Evolutionary conservation across 768 basidiomycete genomes (phyloP), one percentile per base, ranked within the genome.

Genomic region (Austroboletus festivus): DNA sequence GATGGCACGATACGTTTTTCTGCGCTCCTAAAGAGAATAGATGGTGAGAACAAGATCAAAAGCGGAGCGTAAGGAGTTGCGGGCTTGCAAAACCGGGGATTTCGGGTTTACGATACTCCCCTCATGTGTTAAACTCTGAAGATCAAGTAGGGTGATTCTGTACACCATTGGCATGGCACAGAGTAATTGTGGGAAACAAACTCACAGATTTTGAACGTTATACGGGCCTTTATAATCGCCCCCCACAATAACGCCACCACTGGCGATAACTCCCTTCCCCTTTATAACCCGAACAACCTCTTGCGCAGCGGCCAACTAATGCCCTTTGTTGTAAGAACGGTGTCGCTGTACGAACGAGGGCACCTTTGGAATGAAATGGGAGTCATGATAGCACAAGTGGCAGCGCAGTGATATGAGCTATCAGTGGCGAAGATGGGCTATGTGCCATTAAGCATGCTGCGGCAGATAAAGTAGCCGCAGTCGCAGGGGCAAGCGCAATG

Each of bases 391-490:
- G 74, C 0, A 87, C 85, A 15, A 93, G 74, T 6, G 90, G 90
- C 23, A 93, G 72, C 0, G 85, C 75, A 48, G 93, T 88, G 48
- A 94, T 79, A 59, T 92, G 89, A 0, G 88, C 81, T 4, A 90
- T 89, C 37, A 88, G 69, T 0, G 81, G 77, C 0, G 88, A 86
- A 3, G 92, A 89, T 28, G 77, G 73, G 23, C 80, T 84, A 55
- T 93, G 86, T n/a, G n/a, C n/a, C 0, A 87, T 86, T 16, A 93
- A 76, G 51, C 90, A 92, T 5, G 90, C 89, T n/a, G n/a, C n/a
- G n/a, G 80, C 74, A 0, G 86, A 84, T 64, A 94, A 88, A 3
- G 86, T 82, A 1, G 77, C 60, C 43, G 80, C 73, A 0, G 86
- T 89, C 4, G 86, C 85, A 0, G 92, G 92, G 4, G 79, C 68